These are phyloP conservation scores for Carallia brachiata DNA, from an alignment of 345 rosid genomes.

Conservation along the genomic window DNA sequence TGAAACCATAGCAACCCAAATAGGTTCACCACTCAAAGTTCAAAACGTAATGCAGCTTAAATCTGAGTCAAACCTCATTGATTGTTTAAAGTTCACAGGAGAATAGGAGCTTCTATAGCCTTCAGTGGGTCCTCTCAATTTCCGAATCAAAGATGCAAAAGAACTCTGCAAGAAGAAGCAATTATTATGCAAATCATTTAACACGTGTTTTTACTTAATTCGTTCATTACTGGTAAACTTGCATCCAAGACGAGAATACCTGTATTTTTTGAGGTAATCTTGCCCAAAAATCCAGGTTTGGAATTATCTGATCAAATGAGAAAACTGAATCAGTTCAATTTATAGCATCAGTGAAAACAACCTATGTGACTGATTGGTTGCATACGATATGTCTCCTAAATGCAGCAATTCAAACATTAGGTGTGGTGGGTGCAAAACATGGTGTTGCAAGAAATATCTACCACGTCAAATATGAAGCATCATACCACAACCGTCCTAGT, in stretches of 20 bases:
- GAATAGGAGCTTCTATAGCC: slow-evolving; percentile 61
- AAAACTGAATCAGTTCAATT: background rate
- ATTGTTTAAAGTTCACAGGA: slow-evolving; percentile 57
- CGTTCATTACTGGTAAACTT: background rate
- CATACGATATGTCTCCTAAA: background rate
- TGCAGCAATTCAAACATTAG: background rate
- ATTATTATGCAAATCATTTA: background rate
- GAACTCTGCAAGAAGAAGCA: slow-evolving; percentile 45
- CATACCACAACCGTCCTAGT: too few relatives aligned
- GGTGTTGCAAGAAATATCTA: too few relatives aligned
- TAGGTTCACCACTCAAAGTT: background rate
- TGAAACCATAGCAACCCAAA: background rate
- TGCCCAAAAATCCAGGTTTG: slow-evolving; percentile 79
- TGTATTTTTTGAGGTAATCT: slow-evolving; percentile 69
- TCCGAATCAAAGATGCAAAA: slow-evolving; percentile 51
- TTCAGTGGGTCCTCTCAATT: slow-evolving; percentile 57
- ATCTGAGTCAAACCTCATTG: background rate
- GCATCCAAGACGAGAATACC: slow-evolving; percentile 36
- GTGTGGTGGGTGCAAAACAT: background rate
- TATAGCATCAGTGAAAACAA: background rate
- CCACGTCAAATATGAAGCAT: too few relatives aligned
- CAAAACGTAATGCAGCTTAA: background rate
- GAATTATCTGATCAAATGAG: slow-evolving; percentile 56
- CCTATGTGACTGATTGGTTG: background rate
- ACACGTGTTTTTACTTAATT: background rate